Percentiles rank a stretch among this genome's conserved stretches.
phyloP scores from a whole-genome alignment of 176 grass and related monocot genomes.

The Oryza australiensis region DNA sequence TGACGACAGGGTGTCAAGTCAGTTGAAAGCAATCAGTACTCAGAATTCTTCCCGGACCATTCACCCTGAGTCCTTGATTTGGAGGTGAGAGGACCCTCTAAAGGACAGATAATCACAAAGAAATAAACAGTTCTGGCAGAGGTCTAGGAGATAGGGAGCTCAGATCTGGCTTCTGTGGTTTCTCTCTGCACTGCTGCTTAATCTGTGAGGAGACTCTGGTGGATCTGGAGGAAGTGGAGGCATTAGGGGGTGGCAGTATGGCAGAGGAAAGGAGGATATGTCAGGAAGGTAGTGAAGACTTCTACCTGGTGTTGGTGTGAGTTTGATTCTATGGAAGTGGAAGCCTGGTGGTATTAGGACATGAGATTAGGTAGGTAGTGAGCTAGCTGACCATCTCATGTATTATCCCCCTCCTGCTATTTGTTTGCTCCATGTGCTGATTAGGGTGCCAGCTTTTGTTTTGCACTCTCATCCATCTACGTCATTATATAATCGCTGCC shows the following conservation, averaged over 20 bases:
- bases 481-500: neutral
- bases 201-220: neutral
- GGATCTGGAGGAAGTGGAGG: neutral
- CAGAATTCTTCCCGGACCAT: too few species aligned
- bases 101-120: too few species aligned
- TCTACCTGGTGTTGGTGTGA: too few species aligned
- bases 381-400: too few species aligned
- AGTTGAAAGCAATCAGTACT: too few species aligned
- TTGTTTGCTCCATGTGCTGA: neutral
- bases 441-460: neutral
- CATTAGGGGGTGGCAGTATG: neutral
- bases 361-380: too few species aligned
- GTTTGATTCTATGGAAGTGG: too few species aligned
- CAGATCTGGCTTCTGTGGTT: neutral
- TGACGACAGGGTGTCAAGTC: too few species aligned
- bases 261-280: neutral
- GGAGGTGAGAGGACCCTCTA: too few species aligned
- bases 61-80: too few species aligned
- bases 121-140: too few species aligned
- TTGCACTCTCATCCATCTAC: neutral
- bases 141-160: neutral
- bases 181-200: neutral
- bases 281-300: neutral
- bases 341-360: too few species aligned
- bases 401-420: neutral